Base-by-base conservation (phyloP, 1,284 basidiomycete species). In the Fomitopsis pinicola region DNA sequence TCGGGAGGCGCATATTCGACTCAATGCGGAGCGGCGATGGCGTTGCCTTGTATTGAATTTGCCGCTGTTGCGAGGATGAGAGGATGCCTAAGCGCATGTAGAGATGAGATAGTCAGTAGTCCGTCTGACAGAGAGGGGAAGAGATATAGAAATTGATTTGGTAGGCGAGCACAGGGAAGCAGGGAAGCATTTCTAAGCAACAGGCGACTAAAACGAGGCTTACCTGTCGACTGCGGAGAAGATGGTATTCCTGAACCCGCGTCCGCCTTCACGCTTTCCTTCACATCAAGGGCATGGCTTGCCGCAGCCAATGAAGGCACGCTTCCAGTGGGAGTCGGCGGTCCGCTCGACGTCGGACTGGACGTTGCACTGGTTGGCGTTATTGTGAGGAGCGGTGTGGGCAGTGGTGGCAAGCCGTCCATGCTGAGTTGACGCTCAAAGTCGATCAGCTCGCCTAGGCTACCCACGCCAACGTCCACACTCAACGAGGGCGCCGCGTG, bases 1-100 rank as follows among this genome's bases (percentile, higher is more conserved):
- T 59, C 5, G 58, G 19, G 52, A 65, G 45, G 60, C 65, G 59
- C 54, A 64, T 62, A 66, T 69, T 71, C 62, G 77, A 72, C 59
- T 80, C 76, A 59, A 79, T 81, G 44, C 83, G 80, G 36, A 86
- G 74, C 36, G 85, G 84, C 3, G 84, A 87, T 0, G 85, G 84
- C 40, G 74, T 73, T 17, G 80, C 69, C 50, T 80, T 81, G 76
- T 74, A 73, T 22, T 70, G 68, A 48, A 73, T 53, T 45, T 38
- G 42, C 52, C 57, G 61, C 15, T 53, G 44, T 22, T 58, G 22
- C 15, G 46, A 9, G 7, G 60, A 45, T 48, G 35, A 40, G 26
- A 52, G 38, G 9, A 48, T 45, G 33, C 45, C 52, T 54, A 38
- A 7, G 35, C 36, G 52, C 52, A 54, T 54, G 28, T 17, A 19